These are phyloP conservation scores for Aspergillus thermomutatus DNA, from an alignment of 2,329 filamentous ascomycete species.

Conservation along the genomic window DNA sequence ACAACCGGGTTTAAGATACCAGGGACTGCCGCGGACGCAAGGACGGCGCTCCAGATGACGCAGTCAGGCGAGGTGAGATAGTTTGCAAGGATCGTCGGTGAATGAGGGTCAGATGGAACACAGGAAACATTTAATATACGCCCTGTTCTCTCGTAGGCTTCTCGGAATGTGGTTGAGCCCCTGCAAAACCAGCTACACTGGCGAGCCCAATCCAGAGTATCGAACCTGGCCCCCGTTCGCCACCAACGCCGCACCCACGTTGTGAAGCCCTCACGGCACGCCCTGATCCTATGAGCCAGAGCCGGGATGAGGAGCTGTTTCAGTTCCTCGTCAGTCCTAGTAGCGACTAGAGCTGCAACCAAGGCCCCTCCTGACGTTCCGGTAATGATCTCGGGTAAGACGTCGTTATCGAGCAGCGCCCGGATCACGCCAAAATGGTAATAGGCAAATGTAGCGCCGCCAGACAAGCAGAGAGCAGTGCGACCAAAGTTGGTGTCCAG, in stretches of 20 bases:
- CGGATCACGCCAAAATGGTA: constrained; percentile 94
- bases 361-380: constrained; percentile 93
- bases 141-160: constrained; percentile 90
- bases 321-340: constrained; percentile 86
- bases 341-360: constrained; percentile 81
- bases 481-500: constrained; percentile 87
- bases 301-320: constrained; percentile 81
- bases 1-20: constrained; percentile 95
- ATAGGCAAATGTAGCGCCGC: constrained; percentile 91
- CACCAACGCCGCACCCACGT: constrained; percentile 85
- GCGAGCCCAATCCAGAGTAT: constrained; percentile 85
- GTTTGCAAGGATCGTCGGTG: constrained; percentile 86
- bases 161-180: constrained; percentile 88
- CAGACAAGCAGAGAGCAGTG: constrained; percentile 87
- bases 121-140: constrained; percentile 94
- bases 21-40: constrained; percentile 92
- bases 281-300: constrained; percentile 77
- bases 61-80: constrained; percentile 94
- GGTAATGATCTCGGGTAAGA: constrained; percentile 90
- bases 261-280: constrained; percentile 73
- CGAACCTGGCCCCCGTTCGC: constrained; percentile 88
- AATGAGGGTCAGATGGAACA: constrained; percentile 92
- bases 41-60: constrained; percentile 94
- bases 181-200: constrained; percentile 85
- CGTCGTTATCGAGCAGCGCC: constrained; percentile 78